Percentiles rank a stretch among this genome's conserved stretches.
Conservation (phyloP, 2,329 filamentous ascomycete species). For the Penicillium digitatum region DNA sequence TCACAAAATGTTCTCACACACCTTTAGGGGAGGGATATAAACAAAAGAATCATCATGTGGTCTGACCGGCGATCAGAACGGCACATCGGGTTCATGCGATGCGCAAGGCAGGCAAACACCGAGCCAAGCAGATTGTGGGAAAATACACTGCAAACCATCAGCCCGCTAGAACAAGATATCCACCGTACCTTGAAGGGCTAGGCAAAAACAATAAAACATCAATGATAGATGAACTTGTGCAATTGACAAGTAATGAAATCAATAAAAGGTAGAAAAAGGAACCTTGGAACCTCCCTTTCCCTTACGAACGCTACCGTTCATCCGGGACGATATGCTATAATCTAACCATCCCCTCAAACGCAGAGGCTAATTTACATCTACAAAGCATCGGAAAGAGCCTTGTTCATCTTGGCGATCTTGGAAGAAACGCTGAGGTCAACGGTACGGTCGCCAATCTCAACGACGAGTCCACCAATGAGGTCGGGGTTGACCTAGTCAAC, state of each 20-base stretch:
- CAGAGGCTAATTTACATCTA: conserved; percentile 57
- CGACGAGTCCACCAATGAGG: conserved; percentile 86
- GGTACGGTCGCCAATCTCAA: conserved; percentile 95
- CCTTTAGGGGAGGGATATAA: neutral
- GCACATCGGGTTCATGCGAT: neutral
- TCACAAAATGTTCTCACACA: neutral
- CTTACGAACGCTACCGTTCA: conserved; percentile 27
- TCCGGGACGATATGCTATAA: conserved; percentile 25
- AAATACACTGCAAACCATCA: neutral
- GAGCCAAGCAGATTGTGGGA: neutral
- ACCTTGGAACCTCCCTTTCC: conserved; percentile 2
- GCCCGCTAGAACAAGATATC: neutral
- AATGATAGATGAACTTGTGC: conserved; percentile 19
- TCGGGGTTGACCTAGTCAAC: conserved; percentile 76
- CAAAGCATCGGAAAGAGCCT: conserved; percentile 92
- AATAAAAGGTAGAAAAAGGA: conserved; percentile 16
- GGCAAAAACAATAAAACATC: neutral
- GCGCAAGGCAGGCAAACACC: neutral
- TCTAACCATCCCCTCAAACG: conserved; percentile 23
- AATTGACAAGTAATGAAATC: conserved; percentile 27
- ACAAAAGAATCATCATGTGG: neutral
- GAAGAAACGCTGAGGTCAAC: conserved; percentile 94
- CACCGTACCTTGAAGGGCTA: neutral
- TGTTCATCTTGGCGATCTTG: conserved; percentile 98
- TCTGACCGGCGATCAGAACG: neutral